These are phyloP conservation scores for Auriscalpium vulgare DNA, from an alignment of 768 basidiomycete genomes.

Conservation along the genomic window DNA sequence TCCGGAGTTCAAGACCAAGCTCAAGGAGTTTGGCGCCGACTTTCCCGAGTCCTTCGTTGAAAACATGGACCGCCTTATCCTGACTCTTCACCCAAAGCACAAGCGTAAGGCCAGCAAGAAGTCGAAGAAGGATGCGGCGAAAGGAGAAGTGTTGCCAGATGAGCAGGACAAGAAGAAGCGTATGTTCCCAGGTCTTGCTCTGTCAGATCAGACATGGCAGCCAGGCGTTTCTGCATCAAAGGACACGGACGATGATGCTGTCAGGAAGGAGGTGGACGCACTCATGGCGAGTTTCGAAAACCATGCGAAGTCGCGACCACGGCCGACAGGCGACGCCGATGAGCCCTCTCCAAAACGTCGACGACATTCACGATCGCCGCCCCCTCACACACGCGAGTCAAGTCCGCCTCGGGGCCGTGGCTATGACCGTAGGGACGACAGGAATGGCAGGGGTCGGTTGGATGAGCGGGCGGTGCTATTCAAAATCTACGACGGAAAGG, in stretches of 20 bases:
- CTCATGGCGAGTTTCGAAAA: slow-evolving; percentile 70
- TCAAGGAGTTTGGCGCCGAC: slow-evolving; percentile 68
- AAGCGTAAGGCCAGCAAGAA: slow-evolving; percentile 50
- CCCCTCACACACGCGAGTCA: slow-evolving; percentile 39
- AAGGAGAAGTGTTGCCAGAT: slow-evolving; percentile 29
- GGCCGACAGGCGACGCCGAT: slow-evolving; percentile 25
- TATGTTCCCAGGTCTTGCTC: slow-evolving; percentile 83
- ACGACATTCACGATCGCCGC: slow-evolving; percentile 42
- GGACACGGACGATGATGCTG: slow-evolving; percentile 50
- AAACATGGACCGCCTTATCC: slow-evolving; percentile 89
- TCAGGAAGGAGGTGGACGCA: slow-evolving; percentile 86
- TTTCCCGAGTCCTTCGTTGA: slow-evolving; percentile 89
- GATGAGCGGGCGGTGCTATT: slow-evolving; percentile 85
- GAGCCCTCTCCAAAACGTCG: slow-evolving; percentile 49
- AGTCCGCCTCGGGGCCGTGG: slow-evolving; percentile 56
- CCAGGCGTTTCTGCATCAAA: slow-evolving; percentile 32
- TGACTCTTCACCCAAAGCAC: slow-evolving; percentile 93
- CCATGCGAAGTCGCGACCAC: slow-evolving; percentile 46
- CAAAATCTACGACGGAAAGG: slow-evolving; percentile 90
- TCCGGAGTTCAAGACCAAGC: slow-evolving; percentile 71
- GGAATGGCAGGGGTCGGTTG: slow-evolving; percentile 34
- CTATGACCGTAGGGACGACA: slow-evolving; percentile 34
- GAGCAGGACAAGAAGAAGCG: slow-evolving; percentile 76
- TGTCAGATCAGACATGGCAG: slow-evolving; percentile 67
- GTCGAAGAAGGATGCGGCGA: slow-evolving; percentile 25